Evolutionary conservation across 345 rosid genomes (phyloP).

Genomic region (Dipteronia dyeriana): DNA sequence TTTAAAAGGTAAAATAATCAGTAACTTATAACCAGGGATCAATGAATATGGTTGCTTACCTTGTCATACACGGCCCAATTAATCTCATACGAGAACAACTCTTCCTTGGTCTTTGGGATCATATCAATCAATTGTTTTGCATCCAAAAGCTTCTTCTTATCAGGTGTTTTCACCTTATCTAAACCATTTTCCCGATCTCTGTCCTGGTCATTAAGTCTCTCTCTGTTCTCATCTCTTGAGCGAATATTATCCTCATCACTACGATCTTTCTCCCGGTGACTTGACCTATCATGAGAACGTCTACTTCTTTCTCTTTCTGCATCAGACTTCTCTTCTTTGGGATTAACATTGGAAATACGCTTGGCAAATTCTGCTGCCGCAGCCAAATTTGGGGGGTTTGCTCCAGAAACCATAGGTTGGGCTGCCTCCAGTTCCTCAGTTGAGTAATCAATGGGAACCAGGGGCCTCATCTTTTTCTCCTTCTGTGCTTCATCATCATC

Average conservation of each 20-base stretch:
- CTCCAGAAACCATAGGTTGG: constrained; percentile 58
- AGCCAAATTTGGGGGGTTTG: constrained; percentile 72
- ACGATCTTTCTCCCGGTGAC: constrained; percentile 70
- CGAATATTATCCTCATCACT: constrained; percentile 47
- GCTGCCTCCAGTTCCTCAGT: constrained; percentile 87
- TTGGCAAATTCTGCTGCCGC: constrained; percentile 97
- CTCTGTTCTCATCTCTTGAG: constrained; percentile 53
- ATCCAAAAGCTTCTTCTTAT: constrained; percentile 84
- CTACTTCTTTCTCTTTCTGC: constrained; percentile 73
- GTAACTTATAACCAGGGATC: constrained; percentile 2
- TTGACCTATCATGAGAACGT: constrained; percentile 68
- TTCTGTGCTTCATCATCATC: constrained; percentile 89
- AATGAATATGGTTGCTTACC: constrained; percentile 43
- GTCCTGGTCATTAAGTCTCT: constrained; percentile 47
- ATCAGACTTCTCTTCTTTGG: constrained; percentile 74
- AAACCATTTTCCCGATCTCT: constrained; percentile 63
- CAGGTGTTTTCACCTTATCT: constrained; percentile 63
- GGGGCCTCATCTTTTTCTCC: constrained; percentile 89
- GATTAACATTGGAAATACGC: constrained; percentile 66
- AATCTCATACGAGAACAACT: constrained; percentile 82
- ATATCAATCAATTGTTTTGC: constrained; percentile 97
- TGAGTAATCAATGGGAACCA: constrained; percentile 96
- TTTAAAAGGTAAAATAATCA: background rate
- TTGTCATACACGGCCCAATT: constrained; percentile 89
- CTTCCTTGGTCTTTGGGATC: constrained; percentile 98